These are phyloP conservation scores for Fraxinus floribunda DNA, from an alignment of 305 asterid species.

Conservation along the genomic window DNA sequence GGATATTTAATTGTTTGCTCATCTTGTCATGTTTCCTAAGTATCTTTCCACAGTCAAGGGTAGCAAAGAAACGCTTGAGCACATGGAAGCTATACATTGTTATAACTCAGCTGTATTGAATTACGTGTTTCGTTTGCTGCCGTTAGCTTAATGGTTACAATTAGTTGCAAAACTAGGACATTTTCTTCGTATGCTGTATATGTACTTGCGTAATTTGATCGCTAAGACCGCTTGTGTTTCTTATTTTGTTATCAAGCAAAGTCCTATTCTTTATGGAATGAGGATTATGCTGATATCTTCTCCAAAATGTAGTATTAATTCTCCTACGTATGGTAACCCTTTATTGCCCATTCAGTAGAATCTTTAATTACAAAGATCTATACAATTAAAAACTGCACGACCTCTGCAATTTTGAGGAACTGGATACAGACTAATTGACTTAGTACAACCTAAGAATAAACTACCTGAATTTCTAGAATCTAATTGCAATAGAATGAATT, in stretches of 20 bases:
- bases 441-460: neutral
- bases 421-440: slow-evolving; percentile 2
- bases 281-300: neutral
- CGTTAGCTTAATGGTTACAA: neutral
- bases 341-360: neutral
- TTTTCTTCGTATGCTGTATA: neutral
- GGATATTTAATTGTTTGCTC: neutral
- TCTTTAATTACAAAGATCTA: neutral
- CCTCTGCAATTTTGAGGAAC: neutral
- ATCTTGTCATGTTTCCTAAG: neutral
- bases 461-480: neutral
- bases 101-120: neutral
- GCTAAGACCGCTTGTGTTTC: neutral
- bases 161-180: neutral
- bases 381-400: neutral
- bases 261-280: neutral
- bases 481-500: neutral
- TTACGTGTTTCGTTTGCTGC: neutral
- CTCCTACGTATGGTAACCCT: neutral
- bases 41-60: neutral
- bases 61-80: slow-evolving; percentile 1
- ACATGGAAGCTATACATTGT: neutral
- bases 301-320: neutral
- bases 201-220: neutral
- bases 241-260: neutral